Percentiles rank a stretch among this genome's conserved stretches.
phyloP scores from a whole-genome alignment of 2,329 filamentous ascomycete species.

The Botrytis fragariae region DNA sequence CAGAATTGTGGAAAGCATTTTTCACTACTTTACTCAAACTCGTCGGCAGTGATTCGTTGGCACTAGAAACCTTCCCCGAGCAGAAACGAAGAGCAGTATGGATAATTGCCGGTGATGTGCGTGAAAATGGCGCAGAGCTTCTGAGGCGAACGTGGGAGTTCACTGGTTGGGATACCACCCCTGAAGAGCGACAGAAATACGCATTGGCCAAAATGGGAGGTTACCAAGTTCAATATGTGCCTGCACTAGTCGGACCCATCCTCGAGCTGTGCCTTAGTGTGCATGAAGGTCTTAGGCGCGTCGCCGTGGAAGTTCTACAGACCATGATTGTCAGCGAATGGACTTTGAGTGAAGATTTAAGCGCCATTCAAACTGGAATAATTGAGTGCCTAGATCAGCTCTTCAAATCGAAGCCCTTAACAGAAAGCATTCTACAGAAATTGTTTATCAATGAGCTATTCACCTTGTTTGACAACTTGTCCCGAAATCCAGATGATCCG shows the following conservation, averaged over 20 bases:
- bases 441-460: slow-evolving; percentile 86
- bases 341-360: slow-evolving; percentile 89
- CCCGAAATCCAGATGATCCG: slow-evolving; percentile 64
- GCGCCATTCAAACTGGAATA: slow-evolving; percentile 90
- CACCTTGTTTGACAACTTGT: slow-evolving; percentile 71
- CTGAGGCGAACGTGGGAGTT: slow-evolving; percentile 87
- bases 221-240: slow-evolving; percentile 98
- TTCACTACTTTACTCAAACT: slow-evolving; percentile 87
- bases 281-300: slow-evolving; percentile 83
- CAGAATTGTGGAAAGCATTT: slow-evolving; percentile 89
- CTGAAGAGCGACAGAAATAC: slow-evolving; percentile 75
- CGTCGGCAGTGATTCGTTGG: slow-evolving; percentile 82
- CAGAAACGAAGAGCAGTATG: slow-evolving; percentile 95
- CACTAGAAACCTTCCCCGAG: slow-evolving; percentile 93
- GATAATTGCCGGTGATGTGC: slow-evolving; percentile 97
- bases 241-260: slow-evolving; percentile 83
- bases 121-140: slow-evolving; percentile 85
- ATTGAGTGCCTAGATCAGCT: slow-evolving; percentile 89
- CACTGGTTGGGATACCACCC: slow-evolving; percentile 89
- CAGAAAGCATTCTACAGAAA: slow-evolving; percentile 87
- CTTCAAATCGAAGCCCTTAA: slow-evolving; percentile 85
- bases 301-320: slow-evolving; percentile 89
- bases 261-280: slow-evolving; percentile 94
- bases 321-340: slow-evolving; percentile 99
- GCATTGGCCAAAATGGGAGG: slow-evolving; percentile 83